phyloP scores from a whole-genome alignment of 1,284 basidiomycete genomes.

The Puccinia coronata region DNA sequence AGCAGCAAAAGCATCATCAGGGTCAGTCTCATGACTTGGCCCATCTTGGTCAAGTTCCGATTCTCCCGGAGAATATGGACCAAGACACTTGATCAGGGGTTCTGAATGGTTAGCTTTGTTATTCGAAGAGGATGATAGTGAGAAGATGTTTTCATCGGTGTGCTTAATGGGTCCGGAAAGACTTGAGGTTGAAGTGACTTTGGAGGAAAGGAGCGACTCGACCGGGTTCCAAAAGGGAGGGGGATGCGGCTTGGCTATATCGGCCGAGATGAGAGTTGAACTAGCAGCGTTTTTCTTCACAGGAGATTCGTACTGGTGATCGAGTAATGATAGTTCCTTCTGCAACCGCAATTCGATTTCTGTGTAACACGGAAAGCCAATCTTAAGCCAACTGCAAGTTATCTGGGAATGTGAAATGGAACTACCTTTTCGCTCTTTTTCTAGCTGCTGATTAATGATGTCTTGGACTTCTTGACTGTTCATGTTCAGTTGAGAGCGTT shows the following conservation, averaged over 20 bases:
- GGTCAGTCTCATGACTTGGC: slow-evolving; percentile 28
- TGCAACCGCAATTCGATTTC: slow-evolving; percentile 28
- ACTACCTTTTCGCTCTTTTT: slow-evolving; percentile 18
- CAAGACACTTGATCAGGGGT: not conserved
- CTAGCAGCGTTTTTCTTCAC: slow-evolving; percentile 6
- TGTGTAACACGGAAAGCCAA: not conserved
- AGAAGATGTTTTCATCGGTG: not conserved
- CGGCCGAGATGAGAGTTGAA: not conserved
- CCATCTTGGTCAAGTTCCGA: not conserved
- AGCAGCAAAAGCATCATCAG: slow-evolving; percentile 17
- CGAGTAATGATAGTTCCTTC: slow-evolving; percentile 17
- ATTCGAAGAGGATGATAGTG: not conserved
- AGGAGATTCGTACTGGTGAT: slow-evolving; percentile 34
- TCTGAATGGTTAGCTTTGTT: slow-evolving; percentile 11
- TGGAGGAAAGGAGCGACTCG: not conserved
- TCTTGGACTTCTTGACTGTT: slow-evolving; percentile 27
- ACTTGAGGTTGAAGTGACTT: not conserved
- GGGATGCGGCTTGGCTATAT: not conserved
- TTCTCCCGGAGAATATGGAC: slow-evolving; percentile 1
- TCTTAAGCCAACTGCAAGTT: not conserved
- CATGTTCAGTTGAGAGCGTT: slow-evolving; percentile 34
- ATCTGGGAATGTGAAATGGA: not conserved
- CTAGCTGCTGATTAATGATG: slow-evolving; percentile 21
- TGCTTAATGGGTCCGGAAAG: not conserved
- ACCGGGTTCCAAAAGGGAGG: slow-evolving; percentile 4